Conservation (phyloP, 2,329 filamentous ascomycete species). For the Biscogniauxia marginata region DNA sequence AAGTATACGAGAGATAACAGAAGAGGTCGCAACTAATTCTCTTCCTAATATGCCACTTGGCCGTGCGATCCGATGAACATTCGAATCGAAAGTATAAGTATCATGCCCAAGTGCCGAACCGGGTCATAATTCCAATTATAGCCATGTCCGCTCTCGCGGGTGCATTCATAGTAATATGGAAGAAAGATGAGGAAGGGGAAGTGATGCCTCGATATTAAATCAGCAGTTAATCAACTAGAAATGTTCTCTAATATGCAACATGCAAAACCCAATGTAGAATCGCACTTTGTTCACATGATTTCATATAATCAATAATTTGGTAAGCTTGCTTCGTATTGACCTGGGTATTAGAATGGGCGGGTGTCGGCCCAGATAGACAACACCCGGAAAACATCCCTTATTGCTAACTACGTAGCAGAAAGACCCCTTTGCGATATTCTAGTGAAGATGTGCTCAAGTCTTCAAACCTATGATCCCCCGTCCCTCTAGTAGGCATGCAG, state of each 20-base stretch:
- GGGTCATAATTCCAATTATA: not conserved
- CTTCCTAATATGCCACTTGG: no score
- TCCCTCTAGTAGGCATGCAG: constrained; percentile 20
- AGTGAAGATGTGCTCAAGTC: constrained; percentile 12
- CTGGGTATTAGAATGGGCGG: constrained; percentile 8
- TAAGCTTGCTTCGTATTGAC: not conserved
- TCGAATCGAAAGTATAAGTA: not conserved
- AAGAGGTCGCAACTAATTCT: not conserved
- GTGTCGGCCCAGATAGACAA: constrained; percentile 3
- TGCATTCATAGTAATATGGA: not conserved
- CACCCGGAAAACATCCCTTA: constrained; percentile 16
- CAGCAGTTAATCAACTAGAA: not conserved
- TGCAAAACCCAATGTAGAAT: not conserved
- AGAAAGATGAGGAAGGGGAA: not conserved
- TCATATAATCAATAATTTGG: not conserved
- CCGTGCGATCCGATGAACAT: no score
- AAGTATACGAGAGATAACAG: not conserved
- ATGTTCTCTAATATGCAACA: not conserved
- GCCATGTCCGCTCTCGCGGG: not conserved
- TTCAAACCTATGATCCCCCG: constrained; percentile 10
- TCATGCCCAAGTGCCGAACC: not conserved
- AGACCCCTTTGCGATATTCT: constrained; percentile 11
- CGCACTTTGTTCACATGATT: not conserved
- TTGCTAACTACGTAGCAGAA: constrained; percentile 18
- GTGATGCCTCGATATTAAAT: not conserved